phyloP scores from a whole-genome alignment of 78 protist species.

The Diacronema lutheri region DNA sequence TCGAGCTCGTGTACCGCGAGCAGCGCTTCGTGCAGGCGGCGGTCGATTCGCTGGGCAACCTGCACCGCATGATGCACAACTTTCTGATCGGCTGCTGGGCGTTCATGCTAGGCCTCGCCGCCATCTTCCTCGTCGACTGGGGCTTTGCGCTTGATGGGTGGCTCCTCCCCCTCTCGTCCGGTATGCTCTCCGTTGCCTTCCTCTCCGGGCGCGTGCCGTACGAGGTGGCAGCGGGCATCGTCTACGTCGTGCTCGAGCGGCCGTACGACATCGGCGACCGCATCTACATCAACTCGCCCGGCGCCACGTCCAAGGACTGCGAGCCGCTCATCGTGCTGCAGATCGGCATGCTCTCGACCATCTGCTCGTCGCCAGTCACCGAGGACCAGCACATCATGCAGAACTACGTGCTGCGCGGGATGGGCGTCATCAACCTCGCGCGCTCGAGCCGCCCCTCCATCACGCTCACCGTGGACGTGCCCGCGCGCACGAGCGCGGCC shows the following conservation, averaged over 20 bases:
- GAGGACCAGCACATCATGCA: neutral
- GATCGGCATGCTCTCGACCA: neutral
- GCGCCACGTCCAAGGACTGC: neutral
- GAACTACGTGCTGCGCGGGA: neutral
- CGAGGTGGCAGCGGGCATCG: neutral
- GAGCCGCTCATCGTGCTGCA: neutral
- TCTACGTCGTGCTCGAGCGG: neutral
- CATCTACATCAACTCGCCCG: neutral
- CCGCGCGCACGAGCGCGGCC: too few relatives aligned
- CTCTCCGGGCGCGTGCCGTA: neutral
- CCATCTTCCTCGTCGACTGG: neutral
- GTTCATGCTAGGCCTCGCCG: too few relatives aligned
- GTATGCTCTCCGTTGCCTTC: neutral
- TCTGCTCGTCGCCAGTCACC: neutral
- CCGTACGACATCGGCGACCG: slow-evolving; percentile 7
- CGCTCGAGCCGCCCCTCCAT: neutral
- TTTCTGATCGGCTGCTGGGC: neutral
- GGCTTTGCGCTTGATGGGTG: neutral
- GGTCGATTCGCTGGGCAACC: neutral
- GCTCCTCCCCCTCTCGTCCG: neutral
- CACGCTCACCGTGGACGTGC: too few relatives aligned
- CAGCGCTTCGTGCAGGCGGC: slow-evolving; percentile 5
- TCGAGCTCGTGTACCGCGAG: neutral
- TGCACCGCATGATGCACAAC: neutral
- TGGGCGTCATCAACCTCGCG: neutral